A percentile compares a stretch with the other conserved stretches of the same genome.
Evolutionary conservation across 2,329 filamentous ascomycete genomes (phyloP).

Genomic region (Penicillium brevicompactum): DNA sequence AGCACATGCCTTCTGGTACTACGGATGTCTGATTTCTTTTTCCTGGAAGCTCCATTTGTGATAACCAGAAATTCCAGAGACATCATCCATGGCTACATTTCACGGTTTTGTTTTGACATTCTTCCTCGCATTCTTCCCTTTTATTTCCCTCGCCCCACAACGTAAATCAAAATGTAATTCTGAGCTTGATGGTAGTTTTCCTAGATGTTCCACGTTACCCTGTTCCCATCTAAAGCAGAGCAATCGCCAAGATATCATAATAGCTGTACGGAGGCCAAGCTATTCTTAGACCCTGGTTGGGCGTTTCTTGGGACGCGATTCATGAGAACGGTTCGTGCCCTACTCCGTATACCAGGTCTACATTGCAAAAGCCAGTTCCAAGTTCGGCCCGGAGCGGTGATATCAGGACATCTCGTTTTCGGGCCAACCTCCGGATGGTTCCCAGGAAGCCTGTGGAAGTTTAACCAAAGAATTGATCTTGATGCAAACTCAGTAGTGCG

Average conservation of each 20-base stretch:
- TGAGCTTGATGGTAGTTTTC: background rate
- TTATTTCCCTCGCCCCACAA: background rate
- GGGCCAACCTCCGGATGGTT: slow-evolving; percentile 1
- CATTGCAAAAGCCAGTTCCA: background rate
- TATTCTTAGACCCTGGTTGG: background rate
- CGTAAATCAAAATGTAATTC: too few relatives aligned
- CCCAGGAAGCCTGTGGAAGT: background rate
- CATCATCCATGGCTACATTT: too few relatives aligned
- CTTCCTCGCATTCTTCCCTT: background rate
- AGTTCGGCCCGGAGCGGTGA: slow-evolving; percentile 2
- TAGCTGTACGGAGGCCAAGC: background rate
- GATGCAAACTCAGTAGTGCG: background rate
- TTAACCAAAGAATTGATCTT: background rate
- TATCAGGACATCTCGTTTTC: background rate
- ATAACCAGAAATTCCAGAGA: too few relatives aligned
- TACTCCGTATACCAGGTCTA: background rate
- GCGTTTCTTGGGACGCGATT: background rate
- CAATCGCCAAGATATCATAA: background rate
- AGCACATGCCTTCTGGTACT: too few relatives aligned
- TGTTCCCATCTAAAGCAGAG: background rate
- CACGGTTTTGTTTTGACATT: too few relatives aligned
- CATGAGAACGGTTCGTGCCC: background rate
- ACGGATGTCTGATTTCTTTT: too few relatives aligned
- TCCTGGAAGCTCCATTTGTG: too few relatives aligned
- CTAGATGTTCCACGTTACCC: background rate